These are phyloP conservation scores for Macrolepiota dolichaula DNA, from an alignment of 768 basidiomycete species.

Conservation along the genomic window DNA sequence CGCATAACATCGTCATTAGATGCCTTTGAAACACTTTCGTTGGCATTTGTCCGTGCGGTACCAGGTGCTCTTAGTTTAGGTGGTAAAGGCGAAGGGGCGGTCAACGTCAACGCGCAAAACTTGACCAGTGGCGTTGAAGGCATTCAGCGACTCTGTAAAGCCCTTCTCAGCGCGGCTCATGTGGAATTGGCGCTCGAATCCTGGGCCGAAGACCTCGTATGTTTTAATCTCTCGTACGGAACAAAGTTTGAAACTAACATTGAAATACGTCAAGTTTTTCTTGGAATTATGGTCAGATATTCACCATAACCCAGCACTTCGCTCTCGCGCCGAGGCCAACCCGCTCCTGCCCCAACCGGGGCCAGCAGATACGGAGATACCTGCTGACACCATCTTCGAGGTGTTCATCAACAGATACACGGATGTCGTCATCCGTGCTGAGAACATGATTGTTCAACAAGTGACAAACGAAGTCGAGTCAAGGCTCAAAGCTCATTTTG, in stretches of 20 bases:
- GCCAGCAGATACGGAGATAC: conserved; percentile 29
- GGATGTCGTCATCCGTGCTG: conserved; percentile 61
- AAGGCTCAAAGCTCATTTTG: conserved; percentile 70
- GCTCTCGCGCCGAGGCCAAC: conserved; percentile 46
- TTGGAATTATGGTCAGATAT: conserved; percentile 87
- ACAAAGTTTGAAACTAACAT: not conserved
- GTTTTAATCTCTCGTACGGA: conserved; percentile 20
- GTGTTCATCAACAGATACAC: conserved; percentile 65
- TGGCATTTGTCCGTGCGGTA: conserved; percentile 83
- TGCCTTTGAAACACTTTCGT: conserved; percentile 91
- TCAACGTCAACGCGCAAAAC: conserved; percentile 52
- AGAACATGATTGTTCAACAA: conserved; percentile 85
- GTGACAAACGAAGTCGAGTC: conserved; percentile 79
- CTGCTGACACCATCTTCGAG: conserved; percentile 76
- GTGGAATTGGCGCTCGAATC: conserved; percentile 62
- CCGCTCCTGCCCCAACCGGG: conserved; percentile 45
- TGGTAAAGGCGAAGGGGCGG: conserved; percentile 35
- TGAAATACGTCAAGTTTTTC: conserved; percentile 66
- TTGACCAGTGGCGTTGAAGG: conserved; percentile 85
- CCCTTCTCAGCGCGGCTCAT: conserved; percentile 76
- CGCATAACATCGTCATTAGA: conserved; percentile 85
- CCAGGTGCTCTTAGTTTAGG: conserved; percentile 81
- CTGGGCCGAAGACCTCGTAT: conserved; percentile 91
- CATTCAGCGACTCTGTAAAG: conserved; percentile 80
- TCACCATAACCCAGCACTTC: conserved; percentile 53